Base-by-base conservation (phyloP, 345 rosid genomes). In the Salix udensis region DNA sequence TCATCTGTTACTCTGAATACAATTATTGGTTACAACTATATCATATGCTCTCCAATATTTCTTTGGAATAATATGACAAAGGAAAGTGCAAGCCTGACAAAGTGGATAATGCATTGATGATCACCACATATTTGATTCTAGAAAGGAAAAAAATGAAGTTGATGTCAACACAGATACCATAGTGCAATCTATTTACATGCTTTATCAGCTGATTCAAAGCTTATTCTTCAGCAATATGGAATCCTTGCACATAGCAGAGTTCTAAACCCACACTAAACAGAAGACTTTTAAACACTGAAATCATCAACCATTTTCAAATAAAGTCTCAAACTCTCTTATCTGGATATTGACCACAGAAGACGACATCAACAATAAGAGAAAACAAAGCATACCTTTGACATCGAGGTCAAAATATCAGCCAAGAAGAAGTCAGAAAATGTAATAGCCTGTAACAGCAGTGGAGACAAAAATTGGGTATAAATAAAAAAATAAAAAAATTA, bases 391-490 rank as follows among this genome's bases (percentile, higher is more conserved):
- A 94, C 98, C 97, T 95, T 95, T 74, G 98, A 85, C 98, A 95
- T 84, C 68, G 97, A 95, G 65, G 98, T 95, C 77, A 95, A 68
- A 75, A 95, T 91, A 87, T 95, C 98, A 70, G 97, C 98, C 81
- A 95, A 72, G 77, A 95, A 95, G 85, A 95, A 95, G 89, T 95
- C 98, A 1, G 92, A 79, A 84, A 95, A 93, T 7, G 97, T 76
- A 76, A 95, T 91, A 62, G 94, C 87, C 97, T 95, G 92, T 68
- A 79, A 71, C 18, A 78, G 48, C 36, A 65, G 34, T 28, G 46
- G 46, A 69, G 77, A 70, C 31, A 42, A 70, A 75, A 55, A 34
- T 11, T 19, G 16, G 34, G 70, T 46, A 37, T 4, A 28, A 5
- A 4, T 28, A 48, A 6, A 44, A 2, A 30, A 30, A 3, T 13